Evolutionary conservation across 768 basidiomycete species (phyloP).

Genomic region (Termitomyces sp.): DNA sequence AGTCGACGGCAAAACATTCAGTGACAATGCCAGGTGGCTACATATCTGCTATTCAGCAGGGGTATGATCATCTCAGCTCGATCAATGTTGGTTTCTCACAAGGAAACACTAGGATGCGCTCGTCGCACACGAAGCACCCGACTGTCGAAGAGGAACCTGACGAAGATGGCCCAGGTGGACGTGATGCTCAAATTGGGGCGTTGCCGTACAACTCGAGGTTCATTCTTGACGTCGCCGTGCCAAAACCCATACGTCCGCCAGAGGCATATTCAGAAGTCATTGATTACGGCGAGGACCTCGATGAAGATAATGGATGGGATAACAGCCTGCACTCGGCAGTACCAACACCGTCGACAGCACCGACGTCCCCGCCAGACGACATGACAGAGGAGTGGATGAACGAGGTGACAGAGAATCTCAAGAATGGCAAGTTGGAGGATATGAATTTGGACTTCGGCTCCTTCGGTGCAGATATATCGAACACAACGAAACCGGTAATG

Average conservation of each 20-base stretch:
- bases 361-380: slow-evolving; percentile 20
- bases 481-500: slow-evolving; percentile 1
- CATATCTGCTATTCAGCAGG: background rate
- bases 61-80: slow-evolving; percentile 1
- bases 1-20: slow-evolving; percentile 1
- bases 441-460: slow-evolving; percentile 7
- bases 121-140: slow-evolving; percentile 24
- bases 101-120: background rate
- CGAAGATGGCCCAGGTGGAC: slow-evolving; percentile 28
- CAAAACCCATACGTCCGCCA: slow-evolving; percentile 34
- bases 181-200: slow-evolving; percentile 17
- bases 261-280: slow-evolving; percentile 32
- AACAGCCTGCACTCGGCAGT: slow-evolving; percentile 17
- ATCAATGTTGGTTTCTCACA: background rate
- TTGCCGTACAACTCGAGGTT: slow-evolving; percentile 29
- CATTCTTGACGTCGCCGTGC: slow-evolving; percentile 33
- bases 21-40: slow-evolving; percentile 7
- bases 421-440: slow-evolving; percentile 14
- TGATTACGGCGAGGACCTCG: slow-evolving; percentile 22
- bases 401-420: slow-evolving; percentile 18
- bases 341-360: slow-evolving; percentile 22
- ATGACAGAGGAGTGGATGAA: slow-evolving; percentile 22
- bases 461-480: slow-evolving; percentile 1
- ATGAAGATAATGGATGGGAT: slow-evolving; percentile 14
- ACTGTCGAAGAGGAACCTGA: slow-evolving; percentile 41